Conservation (phyloP, 2,329 filamentous ascomycete genomes). For the Huntiella bhutanensis region DNA sequence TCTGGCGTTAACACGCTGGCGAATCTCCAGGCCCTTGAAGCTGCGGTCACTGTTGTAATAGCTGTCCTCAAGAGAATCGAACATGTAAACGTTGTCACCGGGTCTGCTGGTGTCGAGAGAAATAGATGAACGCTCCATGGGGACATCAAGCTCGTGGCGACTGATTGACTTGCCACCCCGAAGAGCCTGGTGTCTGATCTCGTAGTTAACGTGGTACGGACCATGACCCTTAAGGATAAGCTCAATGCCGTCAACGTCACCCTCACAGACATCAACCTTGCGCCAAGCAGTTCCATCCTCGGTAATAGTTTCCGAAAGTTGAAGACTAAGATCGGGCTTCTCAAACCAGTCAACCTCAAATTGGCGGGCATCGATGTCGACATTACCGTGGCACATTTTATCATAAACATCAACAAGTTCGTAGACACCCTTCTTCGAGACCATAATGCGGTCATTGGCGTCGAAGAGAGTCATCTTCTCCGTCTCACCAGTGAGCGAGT, state of each 20-base stretch:
- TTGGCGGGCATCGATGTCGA: constrained; percentile 52
- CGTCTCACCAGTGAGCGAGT: constrained; percentile 23
- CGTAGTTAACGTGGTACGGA: constrained; percentile 69
- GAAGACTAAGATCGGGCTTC: constrained; percentile 51
- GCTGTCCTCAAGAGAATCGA: constrained; percentile 63
- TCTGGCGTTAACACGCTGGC: constrained; percentile 68
- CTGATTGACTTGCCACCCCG: constrained; percentile 46
- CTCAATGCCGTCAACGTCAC: constrained; percentile 79
- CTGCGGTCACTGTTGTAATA: constrained; percentile 62
- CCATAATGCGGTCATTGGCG: constrained; percentile 49
- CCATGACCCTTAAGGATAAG: constrained; percentile 58
- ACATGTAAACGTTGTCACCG: constrained; percentile 71
- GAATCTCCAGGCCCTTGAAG: constrained; percentile 48
- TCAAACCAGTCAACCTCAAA: constrained; percentile 79
- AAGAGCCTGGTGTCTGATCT: constrained; percentile 52
- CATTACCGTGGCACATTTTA: constrained; percentile 58
- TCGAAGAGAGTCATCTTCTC: constrained; percentile 30
- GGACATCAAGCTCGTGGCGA: constrained; percentile 57
- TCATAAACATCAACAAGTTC: constrained; percentile 64
- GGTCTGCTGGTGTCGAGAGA: constrained; percentile 71
- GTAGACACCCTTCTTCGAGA: constrained; percentile 53
- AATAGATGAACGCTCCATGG: constrained; percentile 56
- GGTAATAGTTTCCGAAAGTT: constrained; percentile 41
- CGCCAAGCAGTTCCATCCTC: constrained; percentile 36
- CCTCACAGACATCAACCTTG: constrained; percentile 79